Percentiles rank a stretch among this genome's conserved stretches.
phyloP scores from a whole-genome alignment of 169 alveolate genomes.

The Eimeria praecox region DNA sequence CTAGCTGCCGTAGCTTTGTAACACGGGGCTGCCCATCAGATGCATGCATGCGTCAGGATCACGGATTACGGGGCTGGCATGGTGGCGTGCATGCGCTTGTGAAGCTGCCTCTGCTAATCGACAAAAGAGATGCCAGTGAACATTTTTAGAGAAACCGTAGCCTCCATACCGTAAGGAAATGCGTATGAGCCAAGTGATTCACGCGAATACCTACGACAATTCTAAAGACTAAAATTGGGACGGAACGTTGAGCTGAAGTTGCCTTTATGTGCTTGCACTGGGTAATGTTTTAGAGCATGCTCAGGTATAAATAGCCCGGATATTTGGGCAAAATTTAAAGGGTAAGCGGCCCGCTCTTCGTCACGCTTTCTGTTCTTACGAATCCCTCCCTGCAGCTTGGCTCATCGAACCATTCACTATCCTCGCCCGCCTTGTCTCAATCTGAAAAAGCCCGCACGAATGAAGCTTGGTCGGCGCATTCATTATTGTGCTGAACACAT shows the following conservation, averaged over 20 bases:
- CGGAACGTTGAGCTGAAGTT: background rate
- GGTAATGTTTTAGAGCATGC: background rate
- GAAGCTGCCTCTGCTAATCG: background rate
- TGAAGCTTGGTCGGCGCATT: background rate
- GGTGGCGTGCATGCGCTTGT: background rate
- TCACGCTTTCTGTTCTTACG: background rate
- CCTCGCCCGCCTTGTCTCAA: background rate
- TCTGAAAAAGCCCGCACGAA: background rate
- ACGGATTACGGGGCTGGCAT: slow-evolving; percentile 27
- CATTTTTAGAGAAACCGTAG: background rate
- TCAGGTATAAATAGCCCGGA: background rate
- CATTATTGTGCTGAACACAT: background rate
- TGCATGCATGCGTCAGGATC: slow-evolving; percentile 57
- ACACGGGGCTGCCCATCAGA: slow-evolving; percentile 47
- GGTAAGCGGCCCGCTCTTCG: background rate
- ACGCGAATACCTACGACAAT: background rate
- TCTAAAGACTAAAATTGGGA: background rate
- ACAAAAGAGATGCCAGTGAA: background rate
- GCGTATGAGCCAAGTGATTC: background rate
- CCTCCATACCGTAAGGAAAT: background rate
- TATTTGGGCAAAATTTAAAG: background rate
- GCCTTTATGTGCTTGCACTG: background rate
- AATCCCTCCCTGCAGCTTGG: background rate
- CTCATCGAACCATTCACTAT: background rate
- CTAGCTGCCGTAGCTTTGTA: background rate